Base-by-base conservation (phyloP, 495 filamentous ascomycete species). In the Penicilliopsis zonata region DNA sequence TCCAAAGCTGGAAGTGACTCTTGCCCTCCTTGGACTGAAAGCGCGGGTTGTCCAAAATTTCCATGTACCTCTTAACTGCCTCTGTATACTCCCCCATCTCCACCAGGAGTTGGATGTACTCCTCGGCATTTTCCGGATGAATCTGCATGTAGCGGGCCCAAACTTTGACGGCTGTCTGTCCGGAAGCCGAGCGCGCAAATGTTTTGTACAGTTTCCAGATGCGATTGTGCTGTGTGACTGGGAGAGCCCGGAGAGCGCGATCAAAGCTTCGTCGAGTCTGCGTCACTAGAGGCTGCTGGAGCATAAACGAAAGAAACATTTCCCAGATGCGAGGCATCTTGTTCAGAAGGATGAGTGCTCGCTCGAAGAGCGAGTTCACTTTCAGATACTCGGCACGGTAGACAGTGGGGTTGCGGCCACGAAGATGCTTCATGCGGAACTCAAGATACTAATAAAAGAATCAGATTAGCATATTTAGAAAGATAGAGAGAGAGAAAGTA, bases 251-350 rank as follows among this genome's bases (percentile, higher is more conserved):
- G 15, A 99, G 70, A 2, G 92, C 86, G 30, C 88, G 78, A 59
- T 99, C 92, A 58, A 99, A 99, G 1, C 86, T 86, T 28, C 78
- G 76, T 28, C 92, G 72, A 6, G 87, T 94, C 43, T 77, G 72
- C n/a, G 86, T 94, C 27, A 96, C 76, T 23, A 94, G 65, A 5
- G 92, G 93, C 48, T 96, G 92, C 43, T 83, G 74, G 46, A 88
- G 72, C 41, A 96, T 61, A 50, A 96, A 96, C 22, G 74, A 72
- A 26, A 99, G 75, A 51, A 94, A 99, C 81, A 95, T 86, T 57
- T 94, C 86, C 92, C 92, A 99, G 48, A 96, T 90, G 38, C 75
- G 70, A 28, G 92, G 92, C 92, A 99, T 99, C 59, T 99, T 99
- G 63, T 96, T 95, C 42, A 99, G 72, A 6, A 99, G 69, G 38